A percentile compares a stretch with the other conserved stretches of the same genome.
Evolutionary conservation across 768 basidiomycete species (phyloP).

Genomic region (Psilocybe tampanensis): DNA sequence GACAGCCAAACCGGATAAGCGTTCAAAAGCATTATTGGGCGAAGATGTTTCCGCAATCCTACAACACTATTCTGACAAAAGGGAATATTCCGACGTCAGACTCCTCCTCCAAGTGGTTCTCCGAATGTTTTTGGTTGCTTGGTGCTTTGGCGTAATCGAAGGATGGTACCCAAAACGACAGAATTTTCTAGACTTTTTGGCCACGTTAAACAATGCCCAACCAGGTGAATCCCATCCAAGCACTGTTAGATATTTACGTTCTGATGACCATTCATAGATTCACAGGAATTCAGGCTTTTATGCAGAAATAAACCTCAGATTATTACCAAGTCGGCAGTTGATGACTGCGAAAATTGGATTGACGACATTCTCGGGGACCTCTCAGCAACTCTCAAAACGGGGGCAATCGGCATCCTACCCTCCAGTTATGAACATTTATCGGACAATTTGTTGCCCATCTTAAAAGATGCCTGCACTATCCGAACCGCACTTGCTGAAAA

Average conservation of each 20-base stretch:
- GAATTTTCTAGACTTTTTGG: slow-evolving; percentile 20
- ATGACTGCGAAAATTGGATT: slow-evolving; percentile 12
- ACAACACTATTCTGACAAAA: neutral
- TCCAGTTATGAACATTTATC: neutral
- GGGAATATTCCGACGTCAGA: too few species aligned
- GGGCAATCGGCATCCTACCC: slow-evolving; percentile 2
- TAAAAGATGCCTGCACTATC: slow-evolving; percentile 19
- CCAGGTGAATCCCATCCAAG: neutral
- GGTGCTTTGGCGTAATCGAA: slow-evolving; percentile 21
- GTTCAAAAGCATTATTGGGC: neutral
- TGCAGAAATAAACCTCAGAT: slow-evolving; percentile 6
- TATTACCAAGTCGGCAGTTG: neutral
- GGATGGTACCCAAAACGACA: slow-evolving; percentile 21
- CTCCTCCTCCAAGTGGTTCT: slow-evolving; percentile 4
- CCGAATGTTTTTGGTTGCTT: slow-evolving; percentile 20
- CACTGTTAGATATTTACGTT: neutral
- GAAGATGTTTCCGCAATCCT: neutral
- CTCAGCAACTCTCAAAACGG: neutral
- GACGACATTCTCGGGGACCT: slow-evolving; percentile 16
- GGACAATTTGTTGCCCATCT: slow-evolving; percentile 8
- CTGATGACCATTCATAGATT: neutral
- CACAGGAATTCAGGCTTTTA: neutral
- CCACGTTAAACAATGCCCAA: slow-evolving; percentile 4
- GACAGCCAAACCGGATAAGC: neutral
- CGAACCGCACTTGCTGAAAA: slow-evolving; percentile 22